These are phyloP conservation scores for Tolypocladium endophyticum DNA, from an alignment of 2,329 filamentous ascomycete genomes.

Conservation along the genomic window DNA sequence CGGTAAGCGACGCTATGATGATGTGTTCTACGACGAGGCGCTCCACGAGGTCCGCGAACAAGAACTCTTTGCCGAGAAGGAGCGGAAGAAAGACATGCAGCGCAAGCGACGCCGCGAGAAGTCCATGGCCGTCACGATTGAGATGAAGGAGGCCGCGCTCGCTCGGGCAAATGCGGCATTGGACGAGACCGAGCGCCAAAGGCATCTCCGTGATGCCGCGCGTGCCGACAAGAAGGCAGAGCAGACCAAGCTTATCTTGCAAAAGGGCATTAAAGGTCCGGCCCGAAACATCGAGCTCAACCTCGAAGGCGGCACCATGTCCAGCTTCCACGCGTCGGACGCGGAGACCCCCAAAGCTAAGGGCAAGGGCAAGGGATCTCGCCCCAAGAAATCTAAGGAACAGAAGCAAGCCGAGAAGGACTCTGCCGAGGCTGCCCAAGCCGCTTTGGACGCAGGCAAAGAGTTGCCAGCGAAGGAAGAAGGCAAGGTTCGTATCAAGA, in stretches of 20 bases:
- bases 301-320: conserved; percentile 75
- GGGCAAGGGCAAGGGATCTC: conserved; percentile 47
- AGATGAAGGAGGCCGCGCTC: conserved; percentile 77
- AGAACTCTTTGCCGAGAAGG: conserved; percentile 89
- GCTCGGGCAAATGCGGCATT: conserved; percentile 67
- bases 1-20: conserved; percentile 66
- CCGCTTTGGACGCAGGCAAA: conserved; percentile 68
- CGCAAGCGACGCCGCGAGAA: conserved; percentile 92
- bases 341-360: conserved; percentile 40
- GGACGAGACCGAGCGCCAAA: conserved; percentile 73
- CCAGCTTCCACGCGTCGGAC: conserved; percentile 66
- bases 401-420: conserved; percentile 74
- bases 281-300: conserved; percentile 64
- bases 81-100: conserved; percentile 99
- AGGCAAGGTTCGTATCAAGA: conserved; percentile 52
- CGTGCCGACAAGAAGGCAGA: conserved; percentile 87
- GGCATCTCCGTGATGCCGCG: conserved; percentile 75
- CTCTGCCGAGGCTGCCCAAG: conserved; percentile 79
- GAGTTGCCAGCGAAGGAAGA: conserved; percentile 52
- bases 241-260: conserved; percentile 77
- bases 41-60: conserved; percentile 80
- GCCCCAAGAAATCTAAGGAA: conserved; percentile 85
- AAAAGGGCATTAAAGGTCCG: conserved; percentile 75
- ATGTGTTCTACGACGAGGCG: conserved; percentile 69
- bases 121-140: conserved; percentile 86